Evolutionary conservation across 306 rosid genomes (phyloP).

Genomic region (Cicer judaicum): DNA sequence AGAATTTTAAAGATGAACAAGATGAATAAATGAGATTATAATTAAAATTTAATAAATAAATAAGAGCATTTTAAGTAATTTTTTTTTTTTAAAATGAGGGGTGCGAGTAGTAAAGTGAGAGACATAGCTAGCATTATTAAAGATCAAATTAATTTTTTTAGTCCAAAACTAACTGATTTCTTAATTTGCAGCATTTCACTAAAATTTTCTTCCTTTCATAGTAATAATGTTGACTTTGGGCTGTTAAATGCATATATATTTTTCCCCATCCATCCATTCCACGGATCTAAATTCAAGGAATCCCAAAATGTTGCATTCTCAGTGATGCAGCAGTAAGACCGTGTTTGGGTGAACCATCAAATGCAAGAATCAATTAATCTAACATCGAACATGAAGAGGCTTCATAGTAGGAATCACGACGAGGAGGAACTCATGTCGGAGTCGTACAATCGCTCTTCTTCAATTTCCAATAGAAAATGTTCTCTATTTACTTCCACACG

Average conservation of each 20-base stretch:
- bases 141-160: too few relatives aligned
- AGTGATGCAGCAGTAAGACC: not conserved
- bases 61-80: too few relatives aligned
- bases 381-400: conserved; percentile 18
- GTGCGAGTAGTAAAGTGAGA: too few relatives aligned
- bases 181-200: too few relatives aligned
- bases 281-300: conserved; percentile 6
- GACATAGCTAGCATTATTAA: too few relatives aligned
- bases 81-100: too few relatives aligned
- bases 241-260: not conserved
- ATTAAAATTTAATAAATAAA: too few relatives aligned
- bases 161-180: too few relatives aligned
- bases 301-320: not conserved
- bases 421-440: not conserved
- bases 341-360: not conserved
- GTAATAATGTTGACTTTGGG: not conserved
- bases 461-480: conserved; percentile 3
- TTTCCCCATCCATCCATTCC: not conserved
- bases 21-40: too few relatives aligned
- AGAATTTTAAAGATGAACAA: too few relatives aligned
- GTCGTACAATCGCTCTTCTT: not conserved
- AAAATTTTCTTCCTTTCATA: too few relatives aligned
- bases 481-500: conserved; percentile 1
- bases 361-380: not conserved
- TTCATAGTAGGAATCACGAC: conserved; percentile 8